Percentiles rank a stretch among this genome's conserved stretches.
Conservation (phyloP, 2,329 filamentous ascomycete genomes). For the Neopestalotiopsis sp. region DNA sequence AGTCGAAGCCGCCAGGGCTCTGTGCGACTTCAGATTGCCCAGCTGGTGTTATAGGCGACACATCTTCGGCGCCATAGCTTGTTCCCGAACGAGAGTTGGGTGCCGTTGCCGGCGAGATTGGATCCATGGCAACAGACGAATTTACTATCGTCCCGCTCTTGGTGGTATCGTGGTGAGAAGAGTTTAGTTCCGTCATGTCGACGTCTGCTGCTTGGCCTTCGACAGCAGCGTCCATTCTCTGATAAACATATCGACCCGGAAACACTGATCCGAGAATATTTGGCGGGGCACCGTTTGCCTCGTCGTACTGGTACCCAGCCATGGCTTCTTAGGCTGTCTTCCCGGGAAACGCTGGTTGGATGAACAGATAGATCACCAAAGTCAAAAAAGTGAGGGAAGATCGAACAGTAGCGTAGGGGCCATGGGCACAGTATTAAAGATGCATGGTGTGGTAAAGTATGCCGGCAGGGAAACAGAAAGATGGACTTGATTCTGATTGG, state of each 20-base stretch:
- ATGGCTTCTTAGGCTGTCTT: not conserved
- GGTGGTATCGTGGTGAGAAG: not conserved
- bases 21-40: not conserved
- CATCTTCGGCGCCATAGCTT: not conserved
- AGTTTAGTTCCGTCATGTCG: constrained; percentile 14
- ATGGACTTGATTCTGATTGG: not conserved
- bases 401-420: not conserved
- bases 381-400: constrained; percentile 2
- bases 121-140: not conserved
- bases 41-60: not conserved
- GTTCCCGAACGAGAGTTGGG: not conserved
- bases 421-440: not conserved
- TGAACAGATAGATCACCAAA: constrained; percentile 1
- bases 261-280: constrained; percentile 5
- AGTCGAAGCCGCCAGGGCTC: not conserved
- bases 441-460: not conserved
- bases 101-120: constrained; percentile 10
- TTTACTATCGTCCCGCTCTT: not conserved
- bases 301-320: constrained; percentile 11
- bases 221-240: constrained; percentile 15
- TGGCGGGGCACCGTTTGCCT: not conserved
- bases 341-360: not conserved
- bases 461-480: not conserved
- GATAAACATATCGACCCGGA: constrained; percentile 10
- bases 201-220: constrained; percentile 6